These are phyloP conservation scores for Olyra latifolia DNA, from an alignment of 176 grass and related monocot species.

Conservation along the genomic window DNA sequence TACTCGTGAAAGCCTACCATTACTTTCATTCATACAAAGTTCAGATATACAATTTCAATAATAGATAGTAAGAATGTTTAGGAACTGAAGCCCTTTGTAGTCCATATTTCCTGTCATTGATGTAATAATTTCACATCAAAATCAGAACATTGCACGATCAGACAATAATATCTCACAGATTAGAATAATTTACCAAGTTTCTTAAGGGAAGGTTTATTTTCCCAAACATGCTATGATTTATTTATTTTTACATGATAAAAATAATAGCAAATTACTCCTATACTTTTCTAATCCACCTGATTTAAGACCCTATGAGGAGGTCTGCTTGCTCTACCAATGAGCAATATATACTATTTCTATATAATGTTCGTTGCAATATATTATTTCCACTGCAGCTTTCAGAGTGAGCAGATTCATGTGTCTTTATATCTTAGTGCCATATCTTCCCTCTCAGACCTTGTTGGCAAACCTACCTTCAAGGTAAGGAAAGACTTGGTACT, in stretches of 20 bases:
- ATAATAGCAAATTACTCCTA: not conserved
- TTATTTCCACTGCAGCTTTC: slow-evolving; percentile 62
- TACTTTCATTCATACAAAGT: not conserved
- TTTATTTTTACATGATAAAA: not conserved
- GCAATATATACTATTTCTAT: not conserved
- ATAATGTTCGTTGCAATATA: slow-evolving; percentile 25
- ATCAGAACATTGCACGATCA: not conserved
- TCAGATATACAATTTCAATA: not conserved
- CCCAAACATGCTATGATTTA: not conserved
- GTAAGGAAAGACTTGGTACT: slow-evolving; percentile 33
- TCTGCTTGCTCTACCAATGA: not conserved
- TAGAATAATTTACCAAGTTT: not conserved
- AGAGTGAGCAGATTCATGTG: slow-evolving; percentile 74
- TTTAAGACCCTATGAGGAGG: slow-evolving; percentile 6
- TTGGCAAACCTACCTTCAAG: slow-evolving; percentile 72
- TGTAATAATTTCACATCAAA: not conserved
- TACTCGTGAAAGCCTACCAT: not conserved
- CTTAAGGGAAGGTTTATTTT: not conserved
- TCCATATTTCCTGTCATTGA: not conserved
- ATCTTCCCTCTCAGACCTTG: slow-evolving; percentile 60
- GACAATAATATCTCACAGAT: not conserved
- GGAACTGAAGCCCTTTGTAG: not conserved
- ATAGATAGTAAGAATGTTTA: not conserved
- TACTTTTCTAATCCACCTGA: not conserved
- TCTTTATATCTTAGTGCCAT: slow-evolving; percentile 84